A percentile compares a stretch with the other conserved stretches of the same genome.
phyloP scores from a whole-genome alignment of 192 early-diverging fungal genomes.

The Tieghemiomyces parasiticus region DNA sequence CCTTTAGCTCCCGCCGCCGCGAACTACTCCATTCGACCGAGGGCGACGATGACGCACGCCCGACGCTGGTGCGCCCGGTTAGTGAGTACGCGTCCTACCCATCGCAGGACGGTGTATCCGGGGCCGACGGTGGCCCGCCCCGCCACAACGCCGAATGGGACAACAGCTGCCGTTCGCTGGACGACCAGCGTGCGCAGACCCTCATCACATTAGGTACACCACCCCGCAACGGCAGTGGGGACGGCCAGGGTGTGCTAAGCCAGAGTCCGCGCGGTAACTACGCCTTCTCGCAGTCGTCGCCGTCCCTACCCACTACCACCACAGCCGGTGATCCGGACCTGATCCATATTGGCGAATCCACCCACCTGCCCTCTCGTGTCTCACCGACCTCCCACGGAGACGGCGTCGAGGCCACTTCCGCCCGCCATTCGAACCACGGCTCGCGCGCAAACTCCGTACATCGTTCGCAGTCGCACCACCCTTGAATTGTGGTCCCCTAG shows the following conservation, averaged over 20 bases:
- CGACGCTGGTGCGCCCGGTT: neutral
- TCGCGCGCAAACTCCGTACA: no score
- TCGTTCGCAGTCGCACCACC: no score
- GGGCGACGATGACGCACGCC: neutral
- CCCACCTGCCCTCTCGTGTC: no score
- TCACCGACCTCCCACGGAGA: no score
- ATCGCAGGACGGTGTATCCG: no score
- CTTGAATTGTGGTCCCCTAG: no score
- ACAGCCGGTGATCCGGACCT: neutral
- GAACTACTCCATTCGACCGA: neutral
- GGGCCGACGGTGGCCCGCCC: neutral
- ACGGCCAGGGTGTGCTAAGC: neutral
- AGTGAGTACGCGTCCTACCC: conserved; percentile 2
- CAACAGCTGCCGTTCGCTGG: neutral
- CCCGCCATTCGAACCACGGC: no score
- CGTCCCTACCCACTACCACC: neutral
- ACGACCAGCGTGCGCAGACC: no score
- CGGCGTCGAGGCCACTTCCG: no score
- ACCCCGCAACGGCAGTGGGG: neutral
- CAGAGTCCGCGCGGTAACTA: neutral
- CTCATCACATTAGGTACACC: no score
- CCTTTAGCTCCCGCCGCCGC: conserved; percentile 10
- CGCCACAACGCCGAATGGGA: neutral
- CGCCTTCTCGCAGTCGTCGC: neutral
- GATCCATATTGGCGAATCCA: neutral